Conservation (phyloP, 192 early-diverging fungal species). For the Rhizophagus clarus region DNA sequence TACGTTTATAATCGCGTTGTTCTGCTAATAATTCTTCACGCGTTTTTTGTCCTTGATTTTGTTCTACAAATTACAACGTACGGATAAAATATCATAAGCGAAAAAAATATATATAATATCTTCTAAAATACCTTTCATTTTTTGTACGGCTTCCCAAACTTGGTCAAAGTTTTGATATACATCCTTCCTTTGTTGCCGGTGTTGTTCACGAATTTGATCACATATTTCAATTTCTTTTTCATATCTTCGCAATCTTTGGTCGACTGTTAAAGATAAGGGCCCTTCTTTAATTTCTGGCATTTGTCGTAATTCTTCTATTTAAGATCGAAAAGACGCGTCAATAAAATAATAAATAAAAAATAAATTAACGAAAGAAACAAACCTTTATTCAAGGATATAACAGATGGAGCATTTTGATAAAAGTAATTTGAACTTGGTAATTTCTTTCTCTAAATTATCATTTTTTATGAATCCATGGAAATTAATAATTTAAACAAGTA, state of each 20-base stretch:
- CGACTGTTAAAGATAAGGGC: constrained; percentile 7
- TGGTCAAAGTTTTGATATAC: constrained; percentile 32
- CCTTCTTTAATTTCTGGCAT: not conserved
- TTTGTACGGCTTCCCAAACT: constrained; percentile 32
- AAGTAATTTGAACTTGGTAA: constrained; percentile 34
- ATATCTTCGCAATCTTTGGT: constrained; percentile 25
- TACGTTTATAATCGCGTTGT: constrained; percentile 35
- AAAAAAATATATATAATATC: not conserved
- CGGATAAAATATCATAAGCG: not conserved
- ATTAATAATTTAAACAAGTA: not conserved
- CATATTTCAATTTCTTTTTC: not conserved
- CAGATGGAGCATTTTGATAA: constrained; percentile 23
- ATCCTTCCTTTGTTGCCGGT: constrained; percentile 12
- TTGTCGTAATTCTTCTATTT: not conserved
- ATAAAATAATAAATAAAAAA: not conserved
- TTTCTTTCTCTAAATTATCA: constrained; percentile 2
- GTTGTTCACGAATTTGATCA: constrained; percentile 23
- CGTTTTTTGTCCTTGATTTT: constrained; percentile 29
- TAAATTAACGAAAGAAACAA: not conserved
- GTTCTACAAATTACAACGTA: constrained; percentile 4
- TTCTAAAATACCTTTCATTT: constrained; percentile 24
- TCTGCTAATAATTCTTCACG: constrained; percentile 32
- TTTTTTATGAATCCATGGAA: not conserved
- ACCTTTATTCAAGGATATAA: constrained; percentile 33
- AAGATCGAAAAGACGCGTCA: not conserved